Evolutionary conservation across 768 basidiomycete species (phyloP).

Genomic region (Stropharia rugosoannulata): DNA sequence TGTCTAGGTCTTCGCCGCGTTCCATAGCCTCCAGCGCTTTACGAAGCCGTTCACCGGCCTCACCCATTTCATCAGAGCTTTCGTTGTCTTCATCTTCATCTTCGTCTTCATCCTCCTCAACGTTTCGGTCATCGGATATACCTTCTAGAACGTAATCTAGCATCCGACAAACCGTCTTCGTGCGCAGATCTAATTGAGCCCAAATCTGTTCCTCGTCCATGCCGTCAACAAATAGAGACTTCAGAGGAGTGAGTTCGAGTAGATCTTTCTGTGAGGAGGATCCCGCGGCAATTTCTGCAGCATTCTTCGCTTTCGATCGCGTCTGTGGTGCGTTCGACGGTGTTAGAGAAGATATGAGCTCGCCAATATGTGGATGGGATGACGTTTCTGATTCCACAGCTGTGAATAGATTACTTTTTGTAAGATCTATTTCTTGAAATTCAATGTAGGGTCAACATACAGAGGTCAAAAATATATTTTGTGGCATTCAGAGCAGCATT

Average conservation of each 20-base stretch:
- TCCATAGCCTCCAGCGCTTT: constrained; percentile 29
- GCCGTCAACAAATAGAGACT: constrained; percentile 70
- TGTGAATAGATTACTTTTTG: constrained; percentile 24
- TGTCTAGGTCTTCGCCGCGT: constrained; percentile 31
- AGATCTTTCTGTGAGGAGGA: constrained; percentile 25
- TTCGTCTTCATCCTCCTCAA: constrained; percentile 24
- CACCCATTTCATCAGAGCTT: constrained; percentile 23
- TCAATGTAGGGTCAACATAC: constrained; percentile 37
- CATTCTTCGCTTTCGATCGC: constrained; percentile 58
- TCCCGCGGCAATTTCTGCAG: constrained; percentile 37
- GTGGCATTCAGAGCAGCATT: constrained; percentile 62
- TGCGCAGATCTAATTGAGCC: constrained; percentile 88
- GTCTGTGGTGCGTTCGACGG: constrained; percentile 74
- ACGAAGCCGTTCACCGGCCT: constrained; percentile 32
- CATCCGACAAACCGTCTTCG: constrained; percentile 66
- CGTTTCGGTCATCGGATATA: constrained; percentile 29
- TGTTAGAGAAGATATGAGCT: constrained; percentile 66
- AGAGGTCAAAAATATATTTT: constrained; percentile 75
- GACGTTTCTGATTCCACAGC: constrained; percentile 65
- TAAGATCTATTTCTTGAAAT: constrained; percentile 1
- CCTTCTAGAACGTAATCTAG: constrained; percentile 66
- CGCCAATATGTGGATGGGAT: constrained; percentile 64
- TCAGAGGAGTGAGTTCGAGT: constrained; percentile 68
- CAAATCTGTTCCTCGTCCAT: constrained; percentile 90
- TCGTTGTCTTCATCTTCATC: constrained; percentile 39